Evolutionary conservation across 495 filamentous ascomycete species (phyloP).

Genomic region (Penicillium roqueforti): DNA sequence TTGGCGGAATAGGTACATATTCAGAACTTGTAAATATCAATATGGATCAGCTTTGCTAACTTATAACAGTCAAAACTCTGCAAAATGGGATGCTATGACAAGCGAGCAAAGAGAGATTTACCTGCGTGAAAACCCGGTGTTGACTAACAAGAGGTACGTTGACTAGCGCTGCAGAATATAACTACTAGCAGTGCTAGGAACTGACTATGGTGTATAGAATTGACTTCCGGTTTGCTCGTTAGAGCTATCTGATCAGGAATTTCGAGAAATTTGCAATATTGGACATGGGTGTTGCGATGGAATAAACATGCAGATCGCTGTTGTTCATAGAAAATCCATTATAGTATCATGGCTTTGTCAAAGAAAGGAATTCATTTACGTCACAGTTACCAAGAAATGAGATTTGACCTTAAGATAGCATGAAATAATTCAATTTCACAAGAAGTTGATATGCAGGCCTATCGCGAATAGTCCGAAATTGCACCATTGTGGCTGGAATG

Average conservation of each 20-base stretch:
- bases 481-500: neutral
- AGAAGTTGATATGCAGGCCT: too few relatives aligned
- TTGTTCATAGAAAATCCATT: neutral
- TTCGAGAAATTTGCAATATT: neutral
- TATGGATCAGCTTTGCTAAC: slow-evolving; percentile 1
- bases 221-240: slow-evolving; percentile 42
- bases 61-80: slow-evolving; percentile 25
- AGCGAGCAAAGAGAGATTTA: slow-evolving; percentile 57
- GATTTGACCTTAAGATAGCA: too few relatives aligned
- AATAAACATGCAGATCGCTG: neutral
- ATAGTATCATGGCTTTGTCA: neutral
- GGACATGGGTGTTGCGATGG: neutral
- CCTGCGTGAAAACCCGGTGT: slow-evolving; percentile 55
- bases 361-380: too few relatives aligned
- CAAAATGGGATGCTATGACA: slow-evolving; percentile 55
- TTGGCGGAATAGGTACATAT: slow-evolving; percentile 46
- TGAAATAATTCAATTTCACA: too few relatives aligned
- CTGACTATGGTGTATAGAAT: slow-evolving; percentile 26
- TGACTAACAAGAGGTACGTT: slow-evolving; percentile 59
- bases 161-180: neutral
- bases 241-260: neutral
- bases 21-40: slow-evolving; percentile 2
- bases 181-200: neutral
- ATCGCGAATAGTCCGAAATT: too few relatives aligned
- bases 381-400: too few relatives aligned